These are phyloP conservation scores for Colletotrichum euphorbiae DNA, from an alignment of 2,329 filamentous ascomycete species.

Conservation along the genomic window DNA sequence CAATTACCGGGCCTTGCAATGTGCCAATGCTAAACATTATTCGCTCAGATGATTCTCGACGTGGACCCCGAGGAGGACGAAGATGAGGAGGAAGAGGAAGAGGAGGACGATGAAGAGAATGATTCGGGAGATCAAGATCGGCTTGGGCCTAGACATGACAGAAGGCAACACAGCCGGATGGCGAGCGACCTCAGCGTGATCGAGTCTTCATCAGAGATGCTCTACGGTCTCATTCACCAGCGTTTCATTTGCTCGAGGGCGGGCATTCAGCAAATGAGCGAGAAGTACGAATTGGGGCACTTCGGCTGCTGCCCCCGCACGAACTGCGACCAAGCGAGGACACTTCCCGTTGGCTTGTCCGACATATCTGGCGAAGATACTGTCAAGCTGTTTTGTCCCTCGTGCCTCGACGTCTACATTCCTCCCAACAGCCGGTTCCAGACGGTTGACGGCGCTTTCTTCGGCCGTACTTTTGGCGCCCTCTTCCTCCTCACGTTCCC, in stretches of 20 bases:
- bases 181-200: slow-evolving; percentile 94
- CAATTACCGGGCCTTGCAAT: not conserved
- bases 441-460: slow-evolving; percentile 97
- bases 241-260: slow-evolving; percentile 97
- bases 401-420: slow-evolving; percentile 96
- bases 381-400: slow-evolving; percentile 97
- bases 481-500: slow-evolving; percentile 99
- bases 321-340: slow-evolving; percentile 89
- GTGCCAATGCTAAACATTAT: slow-evolving; percentile 39
- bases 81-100: slow-evolving; percentile 86
- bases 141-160: slow-evolving; percentile 64
- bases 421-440: slow-evolving; percentile 98
- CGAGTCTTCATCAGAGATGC: slow-evolving; percentile 96
- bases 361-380: slow-evolving; percentile 97
- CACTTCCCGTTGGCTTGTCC: slow-evolving; percentile 91
- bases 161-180: slow-evolving; percentile 85
- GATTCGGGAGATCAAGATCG: slow-evolving; percentile 73
- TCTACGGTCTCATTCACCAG: slow-evolving; percentile 98
- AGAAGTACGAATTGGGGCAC: slow-evolving; percentile 97
- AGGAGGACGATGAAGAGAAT: slow-evolving; percentile 78
- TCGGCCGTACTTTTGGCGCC: slow-evolving; percentile 95
- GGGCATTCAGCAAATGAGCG: slow-evolving; percentile 98
- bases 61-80: slow-evolving; percentile 96
- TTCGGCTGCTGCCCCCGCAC: slow-evolving; percentile 97
- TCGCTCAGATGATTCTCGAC: slow-evolving; percentile 87